These are phyloP conservation scores for Cercospora berteroae DNA, from an alignment of 2,329 filamentous ascomycete species.

Conservation along the genomic window DNA sequence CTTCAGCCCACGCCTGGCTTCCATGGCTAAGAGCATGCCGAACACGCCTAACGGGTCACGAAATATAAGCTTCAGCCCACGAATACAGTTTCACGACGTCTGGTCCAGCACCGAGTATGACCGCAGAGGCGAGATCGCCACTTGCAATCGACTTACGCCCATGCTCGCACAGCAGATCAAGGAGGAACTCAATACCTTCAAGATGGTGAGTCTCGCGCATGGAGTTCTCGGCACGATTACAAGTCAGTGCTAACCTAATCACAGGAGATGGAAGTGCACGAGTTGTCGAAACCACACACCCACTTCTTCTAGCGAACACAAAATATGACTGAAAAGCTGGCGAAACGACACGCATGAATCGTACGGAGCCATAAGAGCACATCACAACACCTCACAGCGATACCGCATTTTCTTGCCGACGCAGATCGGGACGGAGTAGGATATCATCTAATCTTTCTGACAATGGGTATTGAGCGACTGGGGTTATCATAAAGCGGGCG, in stretches of 20 bases:
- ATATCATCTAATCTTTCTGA: slow-evolving; percentile 25
- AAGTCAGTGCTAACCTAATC: slow-evolving; percentile 43
- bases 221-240: not conserved
- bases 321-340: slow-evolving; percentile 17
- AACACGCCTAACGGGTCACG: slow-evolving; percentile 69
- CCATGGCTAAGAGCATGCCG: slow-evolving; percentile 76
- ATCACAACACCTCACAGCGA: slow-evolving; percentile 12
- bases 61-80: slow-evolving; percentile 76
- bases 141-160: slow-evolving; percentile 94
- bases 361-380: slow-evolving; percentile 22
- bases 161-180: slow-evolving; percentile 99
- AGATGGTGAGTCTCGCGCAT: slow-evolving; percentile 72
- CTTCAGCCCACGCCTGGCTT: slow-evolving; percentile 70
- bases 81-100: slow-evolving; percentile 92
- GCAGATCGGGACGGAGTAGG: slow-evolving; percentile 16
- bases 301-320: slow-evolving; percentile 86
- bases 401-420: slow-evolving; percentile 17
- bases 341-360: slow-evolving; percentile 23
- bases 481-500: slow-evolving; percentile 14
- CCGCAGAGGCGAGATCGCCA: slow-evolving; percentile 90
- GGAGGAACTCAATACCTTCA: slow-evolving; percentile 98
- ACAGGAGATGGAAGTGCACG: slow-evolving; percentile 99
- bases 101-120: slow-evolving; percentile 97
- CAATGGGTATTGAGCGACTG: slow-evolving; percentile 17
- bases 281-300: slow-evolving; percentile 97